Conservation (phyloP, 495 filamentous ascomycete species). For the Lentithecium fluviatile region DNA sequence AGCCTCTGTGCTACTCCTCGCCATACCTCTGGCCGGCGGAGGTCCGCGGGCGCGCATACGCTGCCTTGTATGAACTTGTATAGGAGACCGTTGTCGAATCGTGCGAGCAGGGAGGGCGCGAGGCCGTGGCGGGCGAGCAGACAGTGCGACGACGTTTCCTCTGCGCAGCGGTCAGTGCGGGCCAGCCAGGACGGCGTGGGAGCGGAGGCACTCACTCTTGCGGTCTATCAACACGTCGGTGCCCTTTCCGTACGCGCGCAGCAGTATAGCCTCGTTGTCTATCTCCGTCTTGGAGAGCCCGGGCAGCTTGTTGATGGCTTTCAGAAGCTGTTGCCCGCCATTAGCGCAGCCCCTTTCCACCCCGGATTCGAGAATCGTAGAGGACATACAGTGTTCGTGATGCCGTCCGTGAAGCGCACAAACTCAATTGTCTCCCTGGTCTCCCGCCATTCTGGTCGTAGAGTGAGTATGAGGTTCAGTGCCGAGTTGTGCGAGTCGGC, state of each 20-base stretch:
- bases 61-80: slow-evolving; percentile 85
- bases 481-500: slow-evolving; percentile 74
- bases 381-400: slow-evolving; percentile 83
- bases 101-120: slow-evolving; percentile 82
- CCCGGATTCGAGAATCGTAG: background rate
- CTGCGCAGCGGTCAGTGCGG: slow-evolving; percentile 43
- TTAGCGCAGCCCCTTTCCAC: slow-evolving; percentile 6
- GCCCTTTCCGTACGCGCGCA: slow-evolving; percentile 91
- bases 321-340: slow-evolving; percentile 60
- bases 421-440: slow-evolving; percentile 78
- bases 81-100: slow-evolving; percentile 93
- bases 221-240: slow-evolving; percentile 96
- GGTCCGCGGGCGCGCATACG: slow-evolving; percentile 74
- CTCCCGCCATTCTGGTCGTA: slow-evolving; percentile 80
- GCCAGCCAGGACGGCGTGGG: background rate
- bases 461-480: slow-evolving; percentile 70
- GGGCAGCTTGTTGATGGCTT: slow-evolving; percentile 77
- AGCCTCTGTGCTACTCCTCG: slow-evolving; percentile 77
- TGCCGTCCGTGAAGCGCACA: slow-evolving; percentile 90
- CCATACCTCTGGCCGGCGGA: slow-evolving; percentile 68
- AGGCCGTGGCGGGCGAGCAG: slow-evolving; percentile 76
- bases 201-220: slow-evolving; percentile 64
- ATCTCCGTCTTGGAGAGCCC: slow-evolving; percentile 74
- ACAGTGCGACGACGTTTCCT: slow-evolving; percentile 67
- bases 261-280: slow-evolving; percentile 82